These are phyloP conservation scores for Oryza coarctata DNA, from an alignment of 176 grass and related monocot species.

Conservation along the genomic window DNA sequence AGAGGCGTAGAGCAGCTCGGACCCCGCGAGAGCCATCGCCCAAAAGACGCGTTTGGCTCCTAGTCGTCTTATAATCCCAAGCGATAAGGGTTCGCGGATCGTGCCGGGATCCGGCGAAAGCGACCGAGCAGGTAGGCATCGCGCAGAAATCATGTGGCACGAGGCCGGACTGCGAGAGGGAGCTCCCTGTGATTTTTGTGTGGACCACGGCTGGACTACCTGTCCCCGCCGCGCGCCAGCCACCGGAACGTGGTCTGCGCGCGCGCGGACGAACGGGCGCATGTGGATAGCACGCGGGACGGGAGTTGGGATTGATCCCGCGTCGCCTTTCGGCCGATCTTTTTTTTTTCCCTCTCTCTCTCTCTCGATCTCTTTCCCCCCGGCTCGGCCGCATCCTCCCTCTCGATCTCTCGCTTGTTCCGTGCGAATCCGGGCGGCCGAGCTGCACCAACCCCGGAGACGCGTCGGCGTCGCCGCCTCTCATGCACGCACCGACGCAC, in stretches of 20 bases:
- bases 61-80: neutral
- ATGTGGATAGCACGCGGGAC: neutral
- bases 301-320: neutral
- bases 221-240: neutral
- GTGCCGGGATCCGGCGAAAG: constrained; percentile 23
- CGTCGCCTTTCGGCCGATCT: constrained; percentile 2
- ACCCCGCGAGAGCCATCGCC: constrained; percentile 12
- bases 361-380: neutral
- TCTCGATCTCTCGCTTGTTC: neutral
- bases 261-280: neutral
- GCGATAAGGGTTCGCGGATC: constrained; percentile 32
- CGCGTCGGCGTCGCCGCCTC: neutral
- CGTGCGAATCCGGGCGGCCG: neutral
- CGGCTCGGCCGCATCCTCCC: neutral
- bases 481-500: neutral
- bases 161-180: neutral
- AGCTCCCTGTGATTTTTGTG: neutral
- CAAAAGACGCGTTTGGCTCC: neutral
- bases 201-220: constrained; percentile 31
- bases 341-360: neutral
- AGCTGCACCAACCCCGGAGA: neutral
- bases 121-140: neutral
- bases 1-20: too few species aligned
- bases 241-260: constrained; percentile 43
- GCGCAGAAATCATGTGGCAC: constrained; percentile 32